These are phyloP conservation scores for Colletotrichum abscissum DNA, from an alignment of 2,329 filamentous ascomycete genomes.

Conservation along the genomic window DNA sequence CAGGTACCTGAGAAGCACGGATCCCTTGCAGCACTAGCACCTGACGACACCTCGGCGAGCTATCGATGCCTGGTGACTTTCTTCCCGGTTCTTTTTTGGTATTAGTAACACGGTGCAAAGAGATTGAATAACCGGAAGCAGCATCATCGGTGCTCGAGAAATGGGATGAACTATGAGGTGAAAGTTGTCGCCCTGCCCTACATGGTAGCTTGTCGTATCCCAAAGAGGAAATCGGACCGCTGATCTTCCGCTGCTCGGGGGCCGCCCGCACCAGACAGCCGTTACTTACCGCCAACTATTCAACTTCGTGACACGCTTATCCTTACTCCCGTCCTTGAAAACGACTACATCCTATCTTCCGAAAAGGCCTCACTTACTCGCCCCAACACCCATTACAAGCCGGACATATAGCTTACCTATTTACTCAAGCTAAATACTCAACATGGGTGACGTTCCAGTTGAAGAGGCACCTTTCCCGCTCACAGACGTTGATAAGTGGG, in stretches of 20 bases:
- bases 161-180: background rate
- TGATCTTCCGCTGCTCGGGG: constrained; percentile 31
- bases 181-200: background rate
- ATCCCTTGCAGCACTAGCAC: background rate
- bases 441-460: constrained; percentile 53
- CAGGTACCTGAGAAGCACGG: background rate
- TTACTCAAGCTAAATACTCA: background rate
- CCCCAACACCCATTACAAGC: background rate
- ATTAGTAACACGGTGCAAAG: background rate
- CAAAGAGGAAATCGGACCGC: constrained; percentile 19
- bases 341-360: background rate
- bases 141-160: background rate
- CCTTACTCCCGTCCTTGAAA: background rate
- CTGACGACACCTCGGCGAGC: background rate
- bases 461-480: constrained; percentile 67
- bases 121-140: background rate
- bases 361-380: background rate
- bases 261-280: background rate
- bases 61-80: background rate
- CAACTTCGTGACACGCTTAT: background rate
- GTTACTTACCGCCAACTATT: constrained; percentile 15
- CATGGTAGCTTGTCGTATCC: background rate
- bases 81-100: background rate
- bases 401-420: background rate
- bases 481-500: constrained; percentile 67